A percentile compares a stretch with the other conserved stretches of the same genome.
Evolutionary conservation across 78 protist species (phyloP).

Genomic region (Planoprotostelium fungivorum): DNA sequence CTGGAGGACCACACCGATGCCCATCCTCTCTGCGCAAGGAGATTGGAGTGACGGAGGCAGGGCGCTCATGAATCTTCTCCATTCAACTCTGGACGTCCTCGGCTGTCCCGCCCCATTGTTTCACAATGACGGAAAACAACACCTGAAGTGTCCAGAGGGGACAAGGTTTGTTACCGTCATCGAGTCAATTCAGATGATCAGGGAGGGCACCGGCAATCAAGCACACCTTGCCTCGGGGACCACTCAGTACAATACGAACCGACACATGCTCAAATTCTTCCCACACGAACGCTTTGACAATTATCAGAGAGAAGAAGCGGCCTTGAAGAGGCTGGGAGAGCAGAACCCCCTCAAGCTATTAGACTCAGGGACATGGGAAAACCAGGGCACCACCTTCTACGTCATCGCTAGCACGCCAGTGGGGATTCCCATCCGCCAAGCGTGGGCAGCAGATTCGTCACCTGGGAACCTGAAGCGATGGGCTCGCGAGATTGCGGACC

Average conservation of each 20-base stretch:
- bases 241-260: not conserved
- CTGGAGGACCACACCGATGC: slow-evolving; percentile 2
- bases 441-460: not conserved
- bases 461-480: not conserved
- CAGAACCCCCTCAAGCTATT: not conserved
- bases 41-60: slow-evolving; percentile 1
- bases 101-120: slow-evolving; percentile 2
- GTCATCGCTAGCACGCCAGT: not conserved
- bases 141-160: not conserved
- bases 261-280: not conserved
- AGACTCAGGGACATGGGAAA: not conserved
- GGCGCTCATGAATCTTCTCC: slow-evolving; percentile 1
- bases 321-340: not conserved
- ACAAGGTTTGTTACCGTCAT: not conserved
- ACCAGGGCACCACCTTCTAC: not conserved
- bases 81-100: not conserved
- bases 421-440: not conserved
- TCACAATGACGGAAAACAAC: not conserved
- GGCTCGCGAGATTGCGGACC: not conserved
- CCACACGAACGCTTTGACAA: not conserved
- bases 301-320: not conserved
- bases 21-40: slow-evolving; percentile 2
- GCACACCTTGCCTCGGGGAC: slow-evolving; percentile 3
- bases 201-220: slow-evolving; percentile 2
- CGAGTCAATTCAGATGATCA: not conserved